Evolutionary conservation across 1,284 basidiomycete genomes (phyloP), one percentile per base, ranked within the genome.

Genomic region (Apiotrichum montevideense): DNA sequence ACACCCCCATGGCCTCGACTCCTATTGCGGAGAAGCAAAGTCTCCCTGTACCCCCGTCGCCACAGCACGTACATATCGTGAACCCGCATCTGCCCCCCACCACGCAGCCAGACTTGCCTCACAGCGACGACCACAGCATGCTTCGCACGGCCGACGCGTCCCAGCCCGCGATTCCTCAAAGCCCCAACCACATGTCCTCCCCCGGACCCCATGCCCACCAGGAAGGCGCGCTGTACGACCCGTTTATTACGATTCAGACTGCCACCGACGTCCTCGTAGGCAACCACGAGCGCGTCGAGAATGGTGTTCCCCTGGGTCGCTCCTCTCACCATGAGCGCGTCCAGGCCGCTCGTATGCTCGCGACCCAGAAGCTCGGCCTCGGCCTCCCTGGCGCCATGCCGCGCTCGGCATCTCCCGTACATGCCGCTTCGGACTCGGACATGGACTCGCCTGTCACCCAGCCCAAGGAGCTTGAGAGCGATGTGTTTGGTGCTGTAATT

Each of bases 271-370:
- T 71, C 10, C 52, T 71, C 6, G 56, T 55, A 10, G 63, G 65
- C 0, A 29, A 54, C 15, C 29, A 56, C 35, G 52, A 59, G 7
- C 84, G 87, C 58, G 80, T 50, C 2, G 86, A 87, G 68, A 83
- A 80, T 55, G 86, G 85, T 1, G 76, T 87, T 34, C 85, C 86
- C 1, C 83, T 86, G 42, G 87, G 86, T n/a, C 81, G 84, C 15
- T 82, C 82, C 9, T 86, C 85, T 68, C 87, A 87, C 66, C 51
- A 59, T 9, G 77, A 78, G 44, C 66, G 76, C 7, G 64, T 71
- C 29, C 65, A 69, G 15, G 74, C 72, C 21, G 72, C 72, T 13
- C 61, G 75, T n/a, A 56, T 68, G 42, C 55, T 77, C 10, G 75
- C 75, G 2, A 75, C 73, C 4, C 70, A 74, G 57, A 58, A 58